Evolutionary conservation across 2,329 filamentous ascomycete species (phyloP), one percentile per base, ranked within the genome.

Genomic region (Macroventuria anomochaeta): DNA sequence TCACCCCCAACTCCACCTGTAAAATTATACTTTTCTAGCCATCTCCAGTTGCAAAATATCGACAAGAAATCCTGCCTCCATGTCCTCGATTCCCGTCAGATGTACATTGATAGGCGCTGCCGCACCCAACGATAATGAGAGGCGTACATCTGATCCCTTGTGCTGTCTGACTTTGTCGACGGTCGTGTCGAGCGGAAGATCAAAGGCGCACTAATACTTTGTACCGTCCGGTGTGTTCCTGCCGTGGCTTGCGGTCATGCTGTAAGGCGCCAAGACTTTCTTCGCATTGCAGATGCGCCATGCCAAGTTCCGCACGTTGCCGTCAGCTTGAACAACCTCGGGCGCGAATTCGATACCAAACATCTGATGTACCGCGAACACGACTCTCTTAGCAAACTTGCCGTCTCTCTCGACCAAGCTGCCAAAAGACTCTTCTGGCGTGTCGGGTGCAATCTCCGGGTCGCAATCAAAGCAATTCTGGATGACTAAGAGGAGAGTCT

Each of bases 231-330:
- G 74, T 15, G 75, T 76, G 29, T 70, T 75, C 28, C 70, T 66
- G n/a, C 78, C 79, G 48, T 71, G 73, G 23, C 72, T 76, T 15
- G 72, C 64, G 7, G 76, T 75, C 78, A 81, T 80, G 62, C 78
- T 80, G 63, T 81, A 81, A 28, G 79, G 79, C 47, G 78, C 78
- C 77, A 97, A 76, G 61, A 96, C 95, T 76, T 93, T 91, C 80
- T 97, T 97, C 29, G 95, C 95, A 73, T 96, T 96, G 74, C 89
- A 95, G 59, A 99, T 90, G 68, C 95, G 85, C 93, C 93, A 97
- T 5, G 93, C 92, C 59, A 99, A 79, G 71, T 96, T 96, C 69
- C 84, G 86, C 55, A 97, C 90, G 64, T 88, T 96, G 5, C 95
- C 91, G 77, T 99, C 95, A 0, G 93, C 92, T 46, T 90, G 86